phyloP scores from a whole-genome alignment of 2,329 filamentous ascomycete genomes.

The Arthroderma uncinatum region DNA sequence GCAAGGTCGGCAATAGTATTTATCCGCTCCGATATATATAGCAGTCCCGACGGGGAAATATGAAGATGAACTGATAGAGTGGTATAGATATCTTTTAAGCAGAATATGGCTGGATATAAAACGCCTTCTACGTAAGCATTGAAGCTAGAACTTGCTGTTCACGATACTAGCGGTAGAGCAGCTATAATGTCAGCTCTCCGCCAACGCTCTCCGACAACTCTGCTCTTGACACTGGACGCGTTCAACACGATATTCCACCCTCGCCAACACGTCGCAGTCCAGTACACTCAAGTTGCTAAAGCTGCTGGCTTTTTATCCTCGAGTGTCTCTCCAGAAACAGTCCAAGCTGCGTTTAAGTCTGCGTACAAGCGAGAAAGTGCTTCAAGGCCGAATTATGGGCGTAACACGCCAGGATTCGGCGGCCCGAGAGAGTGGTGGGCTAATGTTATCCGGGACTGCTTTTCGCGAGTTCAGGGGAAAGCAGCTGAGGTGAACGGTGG shows the following conservation, averaged over 20 bases:
- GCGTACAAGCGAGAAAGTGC: constrained; percentile 29
- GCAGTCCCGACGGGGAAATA: too few relatives aligned
- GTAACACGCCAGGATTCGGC: constrained; percentile 25
- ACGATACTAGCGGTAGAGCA: neutral
- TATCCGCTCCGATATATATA: too few relatives aligned
- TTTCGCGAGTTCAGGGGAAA: constrained; percentile 22
- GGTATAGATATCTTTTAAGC: too few relatives aligned
- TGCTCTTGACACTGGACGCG: constrained; percentile 38
- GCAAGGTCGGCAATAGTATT: too few relatives aligned
- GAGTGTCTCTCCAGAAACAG: constrained; percentile 18
- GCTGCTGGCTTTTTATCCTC: constrained; percentile 25
- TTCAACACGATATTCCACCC: constrained; percentile 37
- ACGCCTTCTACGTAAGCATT: too few relatives aligned
- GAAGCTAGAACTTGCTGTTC: too few relatives aligned
- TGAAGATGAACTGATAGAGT: too few relatives aligned
- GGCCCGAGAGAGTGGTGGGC: constrained; percentile 37
- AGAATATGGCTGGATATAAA: too few relatives aligned
- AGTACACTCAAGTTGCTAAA: constrained; percentile 32
- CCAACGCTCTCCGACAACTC: constrained; percentile 3
- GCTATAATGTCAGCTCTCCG: neutral
- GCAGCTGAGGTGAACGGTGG: constrained; percentile 7
- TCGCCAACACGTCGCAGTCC: constrained; percentile 27
- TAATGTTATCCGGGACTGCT: constrained; percentile 31
- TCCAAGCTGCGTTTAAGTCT: constrained; percentile 20
- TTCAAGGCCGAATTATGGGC: constrained; percentile 35